These are phyloP conservation scores for Fragilariopsis cylindrus DNA, from an alignment of 108 stramenopile species.

Conservation along the genomic window DNA sequence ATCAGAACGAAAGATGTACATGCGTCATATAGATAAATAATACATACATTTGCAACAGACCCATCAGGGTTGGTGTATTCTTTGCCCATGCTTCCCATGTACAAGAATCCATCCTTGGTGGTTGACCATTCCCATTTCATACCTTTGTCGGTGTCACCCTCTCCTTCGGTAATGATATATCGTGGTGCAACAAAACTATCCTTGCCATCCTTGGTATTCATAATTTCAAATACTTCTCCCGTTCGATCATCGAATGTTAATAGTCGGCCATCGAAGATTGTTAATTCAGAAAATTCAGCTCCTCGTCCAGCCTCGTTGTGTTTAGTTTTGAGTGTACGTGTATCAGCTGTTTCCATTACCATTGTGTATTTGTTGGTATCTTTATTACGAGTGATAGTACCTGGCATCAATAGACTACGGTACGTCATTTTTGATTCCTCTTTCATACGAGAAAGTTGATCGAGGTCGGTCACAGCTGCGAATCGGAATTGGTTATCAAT, in stretches of 20 bases:
- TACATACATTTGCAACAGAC: constrained; percentile 64
- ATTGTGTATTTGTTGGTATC: constrained; percentile 49
- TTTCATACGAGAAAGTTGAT: constrained; percentile 65
- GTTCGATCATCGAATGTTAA: constrained; percentile 94
- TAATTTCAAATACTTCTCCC: constrained; percentile 94
- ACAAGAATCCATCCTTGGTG: constrained; percentile 87
- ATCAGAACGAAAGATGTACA: neutral
- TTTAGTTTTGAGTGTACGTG: constrained; percentile 64
- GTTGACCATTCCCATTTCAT: constrained; percentile 97
- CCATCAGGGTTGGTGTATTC: constrained; percentile 87
- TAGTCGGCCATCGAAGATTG: constrained; percentile 79
- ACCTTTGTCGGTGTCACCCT: constrained; percentile 93
- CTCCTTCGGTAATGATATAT: constrained; percentile 91
- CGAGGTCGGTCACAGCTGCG: constrained; percentile 87
- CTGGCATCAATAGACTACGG: constrained; percentile 67
- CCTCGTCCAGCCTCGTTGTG: constrained; percentile 97
- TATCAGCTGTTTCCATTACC: constrained; percentile 43
- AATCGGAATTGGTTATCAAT: constrained; percentile 64
- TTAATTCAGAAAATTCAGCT: constrained; percentile 91
- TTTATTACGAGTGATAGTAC: constrained; percentile 50
- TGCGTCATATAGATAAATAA: neutral
- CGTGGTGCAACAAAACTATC: constrained; percentile 84
- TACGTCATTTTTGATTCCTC: constrained; percentile 68
- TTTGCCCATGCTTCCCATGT: constrained; percentile 93
- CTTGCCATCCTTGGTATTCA: constrained; percentile 60